These are phyloP conservation scores for Hypoxylon crocopeplum DNA, from an alignment of 495 filamentous ascomycete genomes.

Conservation along the genomic window DNA sequence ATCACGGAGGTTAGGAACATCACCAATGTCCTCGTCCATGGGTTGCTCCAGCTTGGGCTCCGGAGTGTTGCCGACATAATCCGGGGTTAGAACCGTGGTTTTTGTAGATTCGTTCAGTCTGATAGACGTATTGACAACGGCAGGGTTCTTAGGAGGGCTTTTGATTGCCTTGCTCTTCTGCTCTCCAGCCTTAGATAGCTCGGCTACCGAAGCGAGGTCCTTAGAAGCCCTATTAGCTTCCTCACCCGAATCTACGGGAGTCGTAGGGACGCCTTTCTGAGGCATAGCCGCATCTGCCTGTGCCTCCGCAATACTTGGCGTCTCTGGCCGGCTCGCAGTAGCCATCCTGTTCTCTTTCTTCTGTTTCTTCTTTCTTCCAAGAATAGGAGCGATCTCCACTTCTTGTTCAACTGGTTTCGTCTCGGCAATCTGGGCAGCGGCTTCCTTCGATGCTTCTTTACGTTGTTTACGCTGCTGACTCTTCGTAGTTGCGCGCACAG, in stretches of 20 bases:
- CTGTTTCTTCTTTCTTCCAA: constrained; percentile 89
- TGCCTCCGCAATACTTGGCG: constrained; percentile 25
- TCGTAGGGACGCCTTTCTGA: constrained; percentile 19
- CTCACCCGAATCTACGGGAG: constrained; percentile 8
- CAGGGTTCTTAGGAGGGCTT: constrained; percentile 31
- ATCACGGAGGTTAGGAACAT: constrained; percentile 40
- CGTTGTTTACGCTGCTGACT: constrained; percentile 89
- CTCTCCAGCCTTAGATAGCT: constrained; percentile 21
- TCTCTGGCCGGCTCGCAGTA: constrained; percentile 41
- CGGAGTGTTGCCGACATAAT: constrained; percentile 35
- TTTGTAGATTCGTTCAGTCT: constrained; percentile 44
- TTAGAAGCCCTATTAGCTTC: constrained; percentile 16
- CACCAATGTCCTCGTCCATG: constrained; percentile 39
- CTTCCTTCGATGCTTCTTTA: constrained; percentile 71
- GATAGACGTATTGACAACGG: constrained; percentile 39
- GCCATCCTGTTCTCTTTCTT: constrained; percentile 68
- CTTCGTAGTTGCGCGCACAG: constrained; percentile 83
- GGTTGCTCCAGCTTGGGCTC: constrained; percentile 38
- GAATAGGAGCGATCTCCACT: constrained; percentile 78
- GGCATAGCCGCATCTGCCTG: constrained; percentile 16
- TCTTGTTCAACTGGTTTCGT: constrained; percentile 62
- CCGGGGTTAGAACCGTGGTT: constrained; percentile 42
- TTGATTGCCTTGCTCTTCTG: constrained; percentile 29
- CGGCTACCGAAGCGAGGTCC: constrained; percentile 19
- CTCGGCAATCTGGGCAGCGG: constrained; percentile 55